These are phyloP conservation scores for Penicillium fimorum DNA, from an alignment of 495 filamentous ascomycete species.

Conservation along the genomic window DNA sequence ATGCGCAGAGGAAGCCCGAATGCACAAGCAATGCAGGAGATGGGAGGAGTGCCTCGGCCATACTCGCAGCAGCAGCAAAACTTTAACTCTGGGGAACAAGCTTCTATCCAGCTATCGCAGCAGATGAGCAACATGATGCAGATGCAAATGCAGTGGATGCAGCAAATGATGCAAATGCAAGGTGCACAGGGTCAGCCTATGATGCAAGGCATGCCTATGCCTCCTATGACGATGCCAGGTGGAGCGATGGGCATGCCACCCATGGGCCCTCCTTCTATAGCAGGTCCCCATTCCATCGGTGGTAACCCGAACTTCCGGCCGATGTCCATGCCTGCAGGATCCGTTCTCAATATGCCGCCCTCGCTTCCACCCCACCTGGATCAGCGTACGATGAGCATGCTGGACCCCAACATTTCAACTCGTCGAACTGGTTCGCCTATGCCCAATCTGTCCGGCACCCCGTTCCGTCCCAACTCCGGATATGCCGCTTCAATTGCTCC, in stretches of 20 bases:
- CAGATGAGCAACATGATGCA: constrained; percentile 90
- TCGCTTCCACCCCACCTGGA: constrained; percentile 29
- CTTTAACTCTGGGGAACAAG: constrained; percentile 63
- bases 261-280: constrained; percentile 16
- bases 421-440: constrained; percentile 42
- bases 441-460: constrained; percentile 30
- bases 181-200: constrained; percentile 29
- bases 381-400: constrained; percentile 75
- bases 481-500: constrained; percentile 82
- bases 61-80: constrained; percentile 28
- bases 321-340: constrained; percentile 39
- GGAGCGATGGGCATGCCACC: constrained; percentile 20
- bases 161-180: constrained; percentile 75
- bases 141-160: constrained; percentile 85
- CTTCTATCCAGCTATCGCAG: constrained; percentile 78
- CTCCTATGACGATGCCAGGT: constrained; percentile 18
- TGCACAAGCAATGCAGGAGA: constrained; percentile 48
- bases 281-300: constrained; percentile 18
- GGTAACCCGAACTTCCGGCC: constrained; percentile 35
- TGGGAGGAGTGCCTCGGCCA: constrained; percentile 40
- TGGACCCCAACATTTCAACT: constrained; percentile 67
- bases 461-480: constrained; percentile 36
- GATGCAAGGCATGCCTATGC: constrained; percentile 25
- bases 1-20: constrained; percentile 79
- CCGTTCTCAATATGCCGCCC: constrained; percentile 7